Percentiles rank a stretch among this genome's conserved stretches.
These are phyloP conservation scores for Artomyces pyxidatus DNA, from an alignment of 768 basidiomycete species.

Conservation along the genomic window DNA sequence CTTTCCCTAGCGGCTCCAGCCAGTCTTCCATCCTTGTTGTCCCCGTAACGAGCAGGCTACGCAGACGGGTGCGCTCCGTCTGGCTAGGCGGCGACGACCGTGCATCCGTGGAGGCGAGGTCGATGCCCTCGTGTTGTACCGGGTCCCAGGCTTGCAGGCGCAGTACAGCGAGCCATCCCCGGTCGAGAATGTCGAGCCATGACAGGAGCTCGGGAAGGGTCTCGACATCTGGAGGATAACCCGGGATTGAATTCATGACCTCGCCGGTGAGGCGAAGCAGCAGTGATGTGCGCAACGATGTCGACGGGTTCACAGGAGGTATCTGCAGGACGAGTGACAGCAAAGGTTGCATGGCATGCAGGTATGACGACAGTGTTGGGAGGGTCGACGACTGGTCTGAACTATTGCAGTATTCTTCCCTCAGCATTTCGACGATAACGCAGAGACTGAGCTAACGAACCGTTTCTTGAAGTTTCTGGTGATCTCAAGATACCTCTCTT, in stretches of 20 bases:
- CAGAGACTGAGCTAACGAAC: conserved; percentile 29
- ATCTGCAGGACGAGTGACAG: conserved; percentile 63
- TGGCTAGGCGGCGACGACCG: conserved; percentile 43
- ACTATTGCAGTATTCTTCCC: conserved; percentile 23
- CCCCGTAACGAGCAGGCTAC: conserved; percentile 56
- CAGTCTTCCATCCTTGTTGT: conserved; percentile 62
- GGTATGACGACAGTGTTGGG: conserved; percentile 51
- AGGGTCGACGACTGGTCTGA: conserved; percentile 41
- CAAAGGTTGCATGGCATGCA: conserved; percentile 47
- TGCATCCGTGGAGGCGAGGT: conserved; percentile 33
- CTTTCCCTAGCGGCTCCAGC: conserved; percentile 32
- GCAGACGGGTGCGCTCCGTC: conserved; percentile 65
- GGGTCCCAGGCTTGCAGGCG: conserved; percentile 63
- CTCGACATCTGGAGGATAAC: conserved; percentile 43
- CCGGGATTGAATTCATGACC: conserved; percentile 47
- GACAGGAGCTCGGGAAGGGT: conserved; percentile 48
- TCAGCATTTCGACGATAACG: neutral
- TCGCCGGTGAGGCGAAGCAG: conserved; percentile 71
- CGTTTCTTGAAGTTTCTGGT: conserved; percentile 71
- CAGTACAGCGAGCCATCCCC: conserved; percentile 64
- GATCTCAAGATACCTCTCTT: conserved; percentile 54
- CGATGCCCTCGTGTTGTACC: conserved; percentile 28
- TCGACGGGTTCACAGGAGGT: conserved; percentile 65
- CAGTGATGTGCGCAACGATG: conserved; percentile 53
- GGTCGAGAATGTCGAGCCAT: conserved; percentile 67